Percentiles rank a stretch among this genome's conserved stretches.
Conservation (phyloP, 2,329 filamentous ascomycete species). For the Claviceps sp. region DNA sequence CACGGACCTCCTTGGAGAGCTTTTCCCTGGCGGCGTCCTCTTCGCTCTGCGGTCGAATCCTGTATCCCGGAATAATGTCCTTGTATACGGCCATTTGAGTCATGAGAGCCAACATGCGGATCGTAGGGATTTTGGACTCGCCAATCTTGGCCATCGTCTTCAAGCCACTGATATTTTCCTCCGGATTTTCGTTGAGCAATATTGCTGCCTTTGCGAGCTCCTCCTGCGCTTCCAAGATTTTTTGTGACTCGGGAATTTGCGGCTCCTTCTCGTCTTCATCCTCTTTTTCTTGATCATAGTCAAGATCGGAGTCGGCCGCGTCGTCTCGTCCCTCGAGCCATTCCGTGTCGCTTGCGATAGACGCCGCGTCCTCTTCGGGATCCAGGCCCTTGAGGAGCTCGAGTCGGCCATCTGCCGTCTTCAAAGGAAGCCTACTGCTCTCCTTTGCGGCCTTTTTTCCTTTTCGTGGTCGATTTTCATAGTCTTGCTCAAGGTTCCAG, state of each 20-base stretch:
- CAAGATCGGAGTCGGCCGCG: constrained; percentile 33
- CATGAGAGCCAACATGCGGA: constrained; percentile 75
- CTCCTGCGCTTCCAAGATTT: constrained; percentile 80
- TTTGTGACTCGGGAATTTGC: constrained; percentile 58
- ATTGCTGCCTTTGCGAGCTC: constrained; percentile 75
- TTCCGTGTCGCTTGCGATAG: constrained; percentile 42
- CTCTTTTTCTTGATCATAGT: constrained; percentile 20
- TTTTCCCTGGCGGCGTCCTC: constrained; percentile 65
- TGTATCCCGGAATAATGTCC: constrained; percentile 90
- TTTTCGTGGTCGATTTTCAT: constrained; percentile 69
- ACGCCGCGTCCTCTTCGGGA: constrained; percentile 48
- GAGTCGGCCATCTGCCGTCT: constrained; percentile 64
- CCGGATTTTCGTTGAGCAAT: constrained; percentile 78
- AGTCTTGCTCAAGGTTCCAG: constrained; percentile 89
- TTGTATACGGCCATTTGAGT: constrained; percentile 87
- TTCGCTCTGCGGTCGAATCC: constrained; percentile 71
- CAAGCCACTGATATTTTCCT: constrained; percentile 73
- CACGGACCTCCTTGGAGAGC: constrained; percentile 82
- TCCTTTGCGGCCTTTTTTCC: constrained; percentile 61
- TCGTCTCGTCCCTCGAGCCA: constrained; percentile 50
- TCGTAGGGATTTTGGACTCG: constrained; percentile 52
- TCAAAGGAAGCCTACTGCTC: constrained; percentile 68
- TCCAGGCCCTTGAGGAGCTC: constrained; percentile 44
- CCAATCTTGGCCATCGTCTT: constrained; percentile 65
- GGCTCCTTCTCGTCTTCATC: constrained; percentile 27